Percentiles rank a stretch among this genome's conserved stretches.
Conservation (phyloP, 139 green algal species). For the Trebouxia sp. region DNA sequence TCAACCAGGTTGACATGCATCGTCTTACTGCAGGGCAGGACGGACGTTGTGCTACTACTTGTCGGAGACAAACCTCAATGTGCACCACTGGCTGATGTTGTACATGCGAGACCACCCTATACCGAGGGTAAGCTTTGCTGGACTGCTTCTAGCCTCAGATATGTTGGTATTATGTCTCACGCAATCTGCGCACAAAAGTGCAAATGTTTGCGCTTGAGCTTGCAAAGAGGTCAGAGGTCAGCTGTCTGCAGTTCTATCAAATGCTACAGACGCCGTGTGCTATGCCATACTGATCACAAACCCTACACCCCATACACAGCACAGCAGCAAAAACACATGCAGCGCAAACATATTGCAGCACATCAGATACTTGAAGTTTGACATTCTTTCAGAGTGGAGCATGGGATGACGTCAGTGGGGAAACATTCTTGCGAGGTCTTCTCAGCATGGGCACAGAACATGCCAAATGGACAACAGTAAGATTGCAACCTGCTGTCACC, state of each 20-base stretch:
- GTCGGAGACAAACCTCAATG: constrained; percentile 57
- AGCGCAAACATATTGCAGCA: not conserved
- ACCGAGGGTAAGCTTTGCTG: constrained; percentile 61
- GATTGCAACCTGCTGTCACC: not conserved
- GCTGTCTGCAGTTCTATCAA: too few species aligned
- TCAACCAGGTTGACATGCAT: too few species aligned
- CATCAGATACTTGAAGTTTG: not conserved
- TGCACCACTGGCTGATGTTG: constrained; percentile 64
- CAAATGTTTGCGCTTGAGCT: too few species aligned
- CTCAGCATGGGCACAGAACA: constrained; percentile 67
- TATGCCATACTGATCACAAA: too few species aligned
- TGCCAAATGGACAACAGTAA: constrained; percentile 42
- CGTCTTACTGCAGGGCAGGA: constrained; percentile 52
- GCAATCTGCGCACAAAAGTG: too few species aligned
- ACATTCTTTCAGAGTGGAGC: constrained; percentile 48
- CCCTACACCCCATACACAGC: too few species aligned
- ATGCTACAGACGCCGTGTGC: too few species aligned
- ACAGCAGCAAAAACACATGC: too few species aligned
- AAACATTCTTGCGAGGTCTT: constrained; percentile 79
- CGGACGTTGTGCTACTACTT: constrained; percentile 82
- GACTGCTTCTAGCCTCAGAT: too few species aligned
- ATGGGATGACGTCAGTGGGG: constrained; percentile 83
- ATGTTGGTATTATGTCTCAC: too few species aligned
- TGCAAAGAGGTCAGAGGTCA: too few species aligned
- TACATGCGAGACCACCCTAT: constrained; percentile 69